Percentiles rank a stretch among this genome's conserved stretches.
phyloP scores from a whole-genome alignment of 345 rosid genomes.

The Populus ilicifolia region DNA sequence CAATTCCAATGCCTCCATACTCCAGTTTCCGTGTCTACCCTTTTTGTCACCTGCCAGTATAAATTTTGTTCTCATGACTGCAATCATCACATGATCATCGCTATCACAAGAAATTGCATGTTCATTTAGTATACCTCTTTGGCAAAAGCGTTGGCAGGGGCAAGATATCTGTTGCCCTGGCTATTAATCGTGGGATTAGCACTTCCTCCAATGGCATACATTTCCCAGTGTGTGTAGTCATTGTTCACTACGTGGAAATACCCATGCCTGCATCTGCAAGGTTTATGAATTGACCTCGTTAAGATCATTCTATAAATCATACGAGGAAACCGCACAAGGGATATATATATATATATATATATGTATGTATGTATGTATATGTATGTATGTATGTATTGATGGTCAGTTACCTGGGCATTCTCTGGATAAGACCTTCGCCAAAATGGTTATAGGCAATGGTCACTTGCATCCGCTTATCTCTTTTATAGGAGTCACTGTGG shows the following conservation, averaged over 20 bases:
- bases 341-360: too few species aligned
- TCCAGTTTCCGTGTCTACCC: conserved; percentile 1
- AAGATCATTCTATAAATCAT: not conserved
- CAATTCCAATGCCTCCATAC: conserved; percentile 22
- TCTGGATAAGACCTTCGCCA: conserved; percentile 28
- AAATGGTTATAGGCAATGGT: conserved; percentile 31
- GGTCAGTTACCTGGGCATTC: conserved; percentile 25
- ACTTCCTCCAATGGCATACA: conserved; percentile 30
- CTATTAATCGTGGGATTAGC: conserved; percentile 25
- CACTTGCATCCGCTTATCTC: conserved; percentile 27
- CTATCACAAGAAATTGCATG: not conserved
- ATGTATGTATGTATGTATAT: too few species aligned
- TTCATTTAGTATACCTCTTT: conserved; percentile 11
- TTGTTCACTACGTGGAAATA: conserved; percentile 28
- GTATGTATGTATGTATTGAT: too few species aligned
- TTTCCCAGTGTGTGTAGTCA: conserved; percentile 29
- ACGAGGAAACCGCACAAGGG: not conserved
- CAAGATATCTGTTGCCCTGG: conserved; percentile 28
- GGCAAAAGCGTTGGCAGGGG: conserved; percentile 19
- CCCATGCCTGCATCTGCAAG: conserved; percentile 26
- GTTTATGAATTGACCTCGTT: not conserved
- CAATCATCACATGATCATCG: not conserved
- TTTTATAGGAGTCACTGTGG: conserved; percentile 22
- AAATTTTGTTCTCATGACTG: not conserved
- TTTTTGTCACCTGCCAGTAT: conserved; percentile 20